phyloP scores from a whole-genome alignment of 345 rosid species.

The Eucalyptus brandiana region DNA sequence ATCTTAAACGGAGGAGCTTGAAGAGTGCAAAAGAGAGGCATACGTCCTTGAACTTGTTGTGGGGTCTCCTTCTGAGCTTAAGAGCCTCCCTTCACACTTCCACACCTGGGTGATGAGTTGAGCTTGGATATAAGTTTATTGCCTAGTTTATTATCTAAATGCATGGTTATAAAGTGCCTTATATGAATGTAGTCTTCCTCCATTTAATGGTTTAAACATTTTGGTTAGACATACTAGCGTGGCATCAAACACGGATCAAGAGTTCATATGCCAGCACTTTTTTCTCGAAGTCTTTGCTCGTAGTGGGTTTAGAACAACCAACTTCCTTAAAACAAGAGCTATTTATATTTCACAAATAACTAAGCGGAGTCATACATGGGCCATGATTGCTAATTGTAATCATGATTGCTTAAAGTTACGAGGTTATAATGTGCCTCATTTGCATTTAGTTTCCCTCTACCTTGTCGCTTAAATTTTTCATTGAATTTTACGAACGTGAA shows the following conservation, averaged over 20 bases:
- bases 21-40: too few relatives aligned
- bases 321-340: background rate
- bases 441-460: background rate
- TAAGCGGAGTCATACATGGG: background rate
- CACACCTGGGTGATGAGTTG: too few relatives aligned
- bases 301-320: background rate
- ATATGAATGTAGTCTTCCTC: background rate
- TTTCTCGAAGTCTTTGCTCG: background rate
- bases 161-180: too few relatives aligned
- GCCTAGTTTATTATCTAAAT: too few relatives aligned
- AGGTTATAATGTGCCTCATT: background rate
- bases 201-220: background rate
- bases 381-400: background rate
- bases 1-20: too few relatives aligned
- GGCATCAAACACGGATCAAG: background rate
- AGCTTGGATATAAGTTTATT: too few relatives aligned
- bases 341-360: too few relatives aligned
- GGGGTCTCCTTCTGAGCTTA: too few relatives aligned
- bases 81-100: too few relatives aligned
- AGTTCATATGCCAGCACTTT: background rate
- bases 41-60: too few relatives aligned
- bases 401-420: background rate
- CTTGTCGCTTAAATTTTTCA: background rate
- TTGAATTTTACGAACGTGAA: background rate
- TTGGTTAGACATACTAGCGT: too few relatives aligned